phyloP scores from a whole-genome alignment of 2,329 filamentous ascomycete species.

The Fusarium annulatum region DNA sequence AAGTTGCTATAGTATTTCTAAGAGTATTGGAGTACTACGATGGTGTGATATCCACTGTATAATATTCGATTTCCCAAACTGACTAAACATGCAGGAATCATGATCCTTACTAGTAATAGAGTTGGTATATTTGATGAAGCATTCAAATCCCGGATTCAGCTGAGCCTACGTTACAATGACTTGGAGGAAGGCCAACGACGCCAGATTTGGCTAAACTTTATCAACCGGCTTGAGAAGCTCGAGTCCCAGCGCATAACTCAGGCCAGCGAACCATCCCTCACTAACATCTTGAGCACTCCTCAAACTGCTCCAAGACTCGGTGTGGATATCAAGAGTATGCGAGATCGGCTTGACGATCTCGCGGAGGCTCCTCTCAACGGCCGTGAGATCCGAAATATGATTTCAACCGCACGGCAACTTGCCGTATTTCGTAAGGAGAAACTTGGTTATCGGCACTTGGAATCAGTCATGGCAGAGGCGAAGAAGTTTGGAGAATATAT shows the following conservation, averaged over 20 bases:
- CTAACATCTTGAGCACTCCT: rapidly evolving
- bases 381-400: not conserved
- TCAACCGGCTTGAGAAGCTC: not conserved
- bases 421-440: not conserved
- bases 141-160: not conserved
- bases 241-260: not conserved
- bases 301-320: not conserved
- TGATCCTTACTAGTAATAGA: not conserved
- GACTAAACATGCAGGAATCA: rapidly evolving
- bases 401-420: not conserved
- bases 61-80: rapidly evolving
- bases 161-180: not conserved
- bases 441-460: not conserved
- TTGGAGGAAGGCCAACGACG: rapidly evolving
- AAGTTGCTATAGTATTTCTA: not conserved
- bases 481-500: not conserved
- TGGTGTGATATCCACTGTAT: not conserved
- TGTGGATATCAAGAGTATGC: not conserved
- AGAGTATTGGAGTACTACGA: not conserved
- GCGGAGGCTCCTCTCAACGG: not conserved
- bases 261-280: rapidly evolving
- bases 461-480: rapidly evolving
- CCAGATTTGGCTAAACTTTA: not conserved
- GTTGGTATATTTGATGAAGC: not conserved
- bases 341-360: not conserved